phyloP scores from a whole-genome alignment of 1,139 yeast species.

The Diutina ranongensis region DNA sequence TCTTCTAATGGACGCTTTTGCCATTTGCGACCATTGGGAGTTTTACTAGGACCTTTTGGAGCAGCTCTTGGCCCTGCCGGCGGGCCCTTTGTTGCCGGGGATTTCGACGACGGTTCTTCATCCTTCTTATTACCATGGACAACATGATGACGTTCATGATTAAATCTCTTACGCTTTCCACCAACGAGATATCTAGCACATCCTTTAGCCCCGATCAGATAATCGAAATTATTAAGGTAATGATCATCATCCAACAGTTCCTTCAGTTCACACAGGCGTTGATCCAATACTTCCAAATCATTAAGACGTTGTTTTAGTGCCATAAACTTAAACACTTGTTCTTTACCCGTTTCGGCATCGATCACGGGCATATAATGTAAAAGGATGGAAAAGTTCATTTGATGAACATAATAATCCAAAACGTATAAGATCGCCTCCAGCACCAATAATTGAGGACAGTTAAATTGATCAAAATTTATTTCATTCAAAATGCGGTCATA shows the following conservation, averaged over 20 bases:
- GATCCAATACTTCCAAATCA: conserved; percentile 27
- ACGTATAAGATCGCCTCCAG: conserved; percentile 52
- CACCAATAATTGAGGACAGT: conserved; percentile 40
- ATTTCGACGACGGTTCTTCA: not conserved
- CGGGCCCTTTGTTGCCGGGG: too few relatives aligned
- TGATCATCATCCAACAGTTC: conserved; percentile 31
- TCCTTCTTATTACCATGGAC: not conserved
- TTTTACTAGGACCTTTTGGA: not conserved
- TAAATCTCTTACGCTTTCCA: conserved; percentile 35
- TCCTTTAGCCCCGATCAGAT: conserved; percentile 32
- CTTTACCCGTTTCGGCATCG: conserved; percentile 28
- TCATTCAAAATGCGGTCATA: conserved; percentile 18
- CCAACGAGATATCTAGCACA: conserved; percentile 46
- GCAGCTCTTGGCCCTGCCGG: not conserved
- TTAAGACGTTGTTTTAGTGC: conserved; percentile 34
- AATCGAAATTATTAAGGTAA: conserved; percentile 40
- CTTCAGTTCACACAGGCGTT: conserved; percentile 27
- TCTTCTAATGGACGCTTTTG: not conserved
- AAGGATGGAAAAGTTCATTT: conserved; percentile 21
- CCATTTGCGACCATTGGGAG: not conserved
- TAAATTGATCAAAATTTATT: conserved; percentile 27
- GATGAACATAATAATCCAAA: conserved; percentile 50
- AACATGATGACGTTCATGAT: conserved; percentile 9
- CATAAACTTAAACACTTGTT: conserved; percentile 37
- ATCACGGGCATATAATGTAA: conserved; percentile 17